Conservation (phyloP, 345 rosid species). For the Hibiscus tridactylites region DNA sequence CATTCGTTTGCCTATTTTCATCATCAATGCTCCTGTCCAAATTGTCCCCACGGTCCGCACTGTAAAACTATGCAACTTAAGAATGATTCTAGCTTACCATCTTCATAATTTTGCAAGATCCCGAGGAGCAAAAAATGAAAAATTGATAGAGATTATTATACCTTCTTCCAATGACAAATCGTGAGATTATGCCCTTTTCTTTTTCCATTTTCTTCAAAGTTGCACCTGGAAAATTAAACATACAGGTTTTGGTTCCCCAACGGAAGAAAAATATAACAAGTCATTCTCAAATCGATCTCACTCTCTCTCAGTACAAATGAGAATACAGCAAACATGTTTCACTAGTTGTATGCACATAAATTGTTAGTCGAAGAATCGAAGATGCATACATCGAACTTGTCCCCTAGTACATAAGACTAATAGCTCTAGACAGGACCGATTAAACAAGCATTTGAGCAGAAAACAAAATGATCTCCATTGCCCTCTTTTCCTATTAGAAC, state of each 20-base stretch:
- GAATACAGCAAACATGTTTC: neutral
- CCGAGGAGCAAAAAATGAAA: neutral
- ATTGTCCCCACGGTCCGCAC: constrained; percentile 63
- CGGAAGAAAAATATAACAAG: neutral
- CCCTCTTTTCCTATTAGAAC: neutral
- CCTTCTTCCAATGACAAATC: constrained; percentile 96
- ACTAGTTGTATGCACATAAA: neutral
- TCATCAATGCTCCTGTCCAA: constrained; percentile 49
- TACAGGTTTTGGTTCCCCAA: neutral
- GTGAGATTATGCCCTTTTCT: constrained; percentile 63
- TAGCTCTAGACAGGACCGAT: neutral
- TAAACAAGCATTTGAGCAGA: constrained; percentile 2
- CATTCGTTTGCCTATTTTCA: constrained; percentile 58
- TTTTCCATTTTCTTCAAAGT: constrained; percentile 49
- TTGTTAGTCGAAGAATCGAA: neutral
- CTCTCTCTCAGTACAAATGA: neutral
- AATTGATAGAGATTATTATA: constrained; percentile 15
- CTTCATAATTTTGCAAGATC: neutral
- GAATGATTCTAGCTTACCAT: constrained; percentile 4
- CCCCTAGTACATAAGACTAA: neutral
- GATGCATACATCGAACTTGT: neutral
- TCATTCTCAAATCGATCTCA: neutral
- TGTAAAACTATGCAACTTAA: constrained; percentile 24
- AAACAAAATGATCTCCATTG: neutral
- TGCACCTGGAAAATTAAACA: constrained; percentile 36